phyloP scores from a whole-genome alignment of 163 green algal species.

The Scenedesmus sp. region DNA sequence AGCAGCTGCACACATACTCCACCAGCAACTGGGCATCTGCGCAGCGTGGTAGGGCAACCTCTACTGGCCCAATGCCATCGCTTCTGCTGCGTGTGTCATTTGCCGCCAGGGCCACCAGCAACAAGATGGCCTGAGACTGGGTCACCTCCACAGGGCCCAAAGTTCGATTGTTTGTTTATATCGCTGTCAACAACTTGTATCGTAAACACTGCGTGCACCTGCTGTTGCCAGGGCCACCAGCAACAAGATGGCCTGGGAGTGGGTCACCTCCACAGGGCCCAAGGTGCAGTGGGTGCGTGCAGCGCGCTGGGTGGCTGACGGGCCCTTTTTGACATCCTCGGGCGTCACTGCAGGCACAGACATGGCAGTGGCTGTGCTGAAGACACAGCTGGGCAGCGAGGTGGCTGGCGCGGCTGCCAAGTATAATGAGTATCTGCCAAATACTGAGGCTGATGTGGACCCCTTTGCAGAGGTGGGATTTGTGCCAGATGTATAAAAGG shows the following conservation, averaged over 20 bases:
- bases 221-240: slow-evolving; percentile 33
- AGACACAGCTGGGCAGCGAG: slow-evolving; percentile 11
- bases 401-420: slow-evolving; percentile 13
- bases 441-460: slow-evolving; percentile 28
- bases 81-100: neutral
- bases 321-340: slow-evolving; percentile 25
- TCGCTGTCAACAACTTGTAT: too few species aligned
- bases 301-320: slow-evolving; percentile 55
- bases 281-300: slow-evolving; percentile 33
- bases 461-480: slow-evolving; percentile 24
- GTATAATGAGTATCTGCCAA: slow-evolving; percentile 44
- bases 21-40: too few species aligned
- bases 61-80: neutral
- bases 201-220: neutral
- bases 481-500: neutral
- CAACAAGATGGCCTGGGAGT: slow-evolving; percentile 55
- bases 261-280: slow-evolving; percentile 1
- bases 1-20: too few species aligned
- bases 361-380: slow-evolving; percentile 49
- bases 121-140: slow-evolving; percentile 53
- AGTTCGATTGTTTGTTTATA: too few species aligned
- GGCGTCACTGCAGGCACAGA: slow-evolving; percentile 54
- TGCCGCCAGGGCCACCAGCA: slow-evolving; percentile 42
- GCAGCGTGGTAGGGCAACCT: too few species aligned
- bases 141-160: neutral